phyloP scores from a whole-genome alignment of 192 early-diverging fungal species.

The Phycomyces blakesleeanus region DNA sequence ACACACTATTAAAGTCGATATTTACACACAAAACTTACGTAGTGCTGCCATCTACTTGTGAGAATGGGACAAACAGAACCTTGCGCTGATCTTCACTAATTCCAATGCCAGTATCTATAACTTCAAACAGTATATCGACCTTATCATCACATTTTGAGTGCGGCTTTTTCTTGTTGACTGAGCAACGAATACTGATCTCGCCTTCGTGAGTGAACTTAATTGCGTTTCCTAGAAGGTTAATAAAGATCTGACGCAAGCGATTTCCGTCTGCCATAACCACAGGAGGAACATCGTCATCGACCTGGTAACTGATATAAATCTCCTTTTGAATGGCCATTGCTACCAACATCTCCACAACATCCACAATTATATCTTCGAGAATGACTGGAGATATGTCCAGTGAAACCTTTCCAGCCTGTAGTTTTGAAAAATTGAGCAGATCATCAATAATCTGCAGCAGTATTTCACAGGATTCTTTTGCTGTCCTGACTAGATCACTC shows the following conservation, averaged over 20 bases:
- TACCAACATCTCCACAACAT: slow-evolving; percentile 57
- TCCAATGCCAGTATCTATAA: slow-evolving; percentile 54
- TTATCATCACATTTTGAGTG: slow-evolving; percentile 13
- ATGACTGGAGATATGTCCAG: slow-evolving; percentile 39
- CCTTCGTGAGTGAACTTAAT: slow-evolving; percentile 66
- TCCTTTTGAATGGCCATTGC: slow-evolving; percentile 61
- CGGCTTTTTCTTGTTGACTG: slow-evolving; percentile 25
- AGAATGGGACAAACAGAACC: slow-evolving; percentile 57
- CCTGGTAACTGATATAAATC: slow-evolving; percentile 48
- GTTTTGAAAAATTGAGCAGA: slow-evolving; percentile 44
- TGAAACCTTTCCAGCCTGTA: slow-evolving; percentile 47
- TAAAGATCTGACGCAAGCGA: slow-evolving; percentile 66
- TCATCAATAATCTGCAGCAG: slow-evolving; percentile 49
- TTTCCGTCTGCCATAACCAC: slow-evolving; percentile 64
- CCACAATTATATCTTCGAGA: slow-evolving; percentile 43
- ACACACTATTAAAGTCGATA: too few species aligned
- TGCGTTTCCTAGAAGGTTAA: slow-evolving; percentile 72
- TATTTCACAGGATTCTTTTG: slow-evolving; percentile 49
- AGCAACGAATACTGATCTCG: slow-evolving; percentile 50
- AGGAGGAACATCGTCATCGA: slow-evolving; percentile 56
- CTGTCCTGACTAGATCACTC: slow-evolving; percentile 47
- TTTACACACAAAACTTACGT: slow-evolving; percentile 34
- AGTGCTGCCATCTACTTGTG: slow-evolving; percentile 62
- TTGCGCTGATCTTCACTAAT: slow-evolving; percentile 47
- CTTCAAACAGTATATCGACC: slow-evolving; percentile 34